Percentiles rank a stretch among this genome's conserved stretches.
Evolutionary conservation across 2,329 filamentous ascomycete species (phyloP).

Genomic region (Aphanoascus verrucosus): DNA sequence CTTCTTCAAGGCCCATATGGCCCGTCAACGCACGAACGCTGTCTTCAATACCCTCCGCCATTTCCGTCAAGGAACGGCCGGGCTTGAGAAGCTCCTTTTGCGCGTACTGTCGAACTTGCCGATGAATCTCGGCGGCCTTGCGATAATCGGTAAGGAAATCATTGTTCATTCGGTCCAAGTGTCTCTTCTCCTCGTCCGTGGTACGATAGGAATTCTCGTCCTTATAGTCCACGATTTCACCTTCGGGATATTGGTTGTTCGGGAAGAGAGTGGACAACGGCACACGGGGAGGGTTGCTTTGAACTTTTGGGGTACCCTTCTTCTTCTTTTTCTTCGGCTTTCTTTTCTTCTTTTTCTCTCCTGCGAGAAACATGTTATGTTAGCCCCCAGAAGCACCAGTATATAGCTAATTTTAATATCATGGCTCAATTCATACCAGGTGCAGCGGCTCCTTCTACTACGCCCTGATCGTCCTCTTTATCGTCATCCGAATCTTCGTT

Average conservation of each 20-base stretch:
- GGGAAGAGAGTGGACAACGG: constrained; percentile 64
- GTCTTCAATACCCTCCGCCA: constrained; percentile 79
- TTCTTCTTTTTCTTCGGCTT: constrained; percentile 67
- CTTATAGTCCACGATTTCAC: constrained; percentile 66
- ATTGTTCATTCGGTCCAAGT: constrained; percentile 68
- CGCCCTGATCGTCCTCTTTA: constrained; percentile 39
- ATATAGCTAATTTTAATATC: not conserved
- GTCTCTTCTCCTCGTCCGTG: constrained; percentile 73
- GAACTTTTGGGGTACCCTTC: constrained; percentile 49
- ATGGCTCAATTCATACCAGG: constrained; percentile 25
- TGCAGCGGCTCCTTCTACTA: constrained; percentile 27
- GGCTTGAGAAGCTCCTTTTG: constrained; percentile 65
- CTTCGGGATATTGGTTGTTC: constrained; percentile 60
- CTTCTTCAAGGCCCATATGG: constrained; percentile 64
- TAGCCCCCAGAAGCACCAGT: not conserved
- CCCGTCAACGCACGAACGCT: constrained; percentile 66
- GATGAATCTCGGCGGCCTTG: constrained; percentile 76
- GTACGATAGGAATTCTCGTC: constrained; percentile 70
- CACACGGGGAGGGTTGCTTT: constrained; percentile 68
- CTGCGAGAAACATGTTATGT: constrained; percentile 11
- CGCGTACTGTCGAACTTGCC: constrained; percentile 75
- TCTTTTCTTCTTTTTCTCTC: constrained; percentile 71
- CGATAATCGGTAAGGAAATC: constrained; percentile 74
- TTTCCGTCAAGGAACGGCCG: constrained; percentile 67
- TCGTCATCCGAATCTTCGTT: constrained; percentile 47